Base-by-base conservation (phyloP, 768 basidiomycete genomes). In the Melanogaster broomeanus region DNA sequence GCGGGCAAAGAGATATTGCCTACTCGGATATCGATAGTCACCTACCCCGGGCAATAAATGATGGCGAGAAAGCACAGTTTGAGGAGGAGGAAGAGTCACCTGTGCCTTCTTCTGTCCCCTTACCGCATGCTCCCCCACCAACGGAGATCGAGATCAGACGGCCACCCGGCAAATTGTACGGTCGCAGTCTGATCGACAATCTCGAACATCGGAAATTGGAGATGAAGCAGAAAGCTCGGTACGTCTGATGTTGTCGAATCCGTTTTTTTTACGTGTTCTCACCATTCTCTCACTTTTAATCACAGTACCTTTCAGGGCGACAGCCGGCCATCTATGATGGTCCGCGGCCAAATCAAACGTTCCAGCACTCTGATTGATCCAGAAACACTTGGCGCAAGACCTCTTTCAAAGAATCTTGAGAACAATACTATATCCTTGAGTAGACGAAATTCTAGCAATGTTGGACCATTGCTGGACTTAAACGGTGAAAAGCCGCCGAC, bases 301-400 rank as follows among this genome's bases (percentile, higher is more conserved):
- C 24, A 34, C 19, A 96, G 94, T 48, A 87, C 90, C 13, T 97
- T 97, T 68, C 83, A 75, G 48, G 94, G 94, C 13, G 94, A 97
- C 62, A 79, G 88, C 57, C 77, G 93, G 51, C 92, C 94, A 10
- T 88, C 91, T 5, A 96, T 96, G 94, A 95, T 96, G 93, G 82
- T 85, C 30, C 82, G 93, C 55, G 73, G 75, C 33, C 69, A 72
- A 38, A 67, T 74, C 31, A 70, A 77, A 50, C 83, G 80, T 18
- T 66, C 81, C 12, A 84, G 80, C 58, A 89, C 91, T 0, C 68
- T 93, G 44, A 88, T 93, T 60, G 88, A 93, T 64, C 85, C 87
- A 16, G 73, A 79, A 35, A 72, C 80, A 3, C 73, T 92, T 42
- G 77, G 75, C 35, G 63, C 66, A 15, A 71, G 77, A n/a, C 82